A percentile compares a stretch with the other conserved stretches of the same genome.
Conservation (phyloP, 805 yeast genomes). For the Lipomyces sp. region DNA sequence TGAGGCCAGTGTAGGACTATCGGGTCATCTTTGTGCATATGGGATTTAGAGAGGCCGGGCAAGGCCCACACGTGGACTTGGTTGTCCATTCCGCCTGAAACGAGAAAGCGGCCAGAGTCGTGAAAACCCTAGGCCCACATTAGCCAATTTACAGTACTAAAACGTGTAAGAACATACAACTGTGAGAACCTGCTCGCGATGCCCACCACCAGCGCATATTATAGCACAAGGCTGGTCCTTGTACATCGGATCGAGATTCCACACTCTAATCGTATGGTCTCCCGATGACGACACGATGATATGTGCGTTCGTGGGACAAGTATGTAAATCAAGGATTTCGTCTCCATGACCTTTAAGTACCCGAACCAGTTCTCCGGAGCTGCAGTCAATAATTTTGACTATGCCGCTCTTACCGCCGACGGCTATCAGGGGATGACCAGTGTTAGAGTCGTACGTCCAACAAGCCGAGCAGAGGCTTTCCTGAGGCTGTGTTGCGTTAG, state of each 20-base stretch:
- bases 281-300: constrained; percentile 80
- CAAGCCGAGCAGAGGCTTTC: constrained; percentile 33
- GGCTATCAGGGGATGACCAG: constrained; percentile 32
- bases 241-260: constrained; percentile 51
- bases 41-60: constrained; percentile 24
- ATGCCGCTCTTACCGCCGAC: constrained; percentile 34
- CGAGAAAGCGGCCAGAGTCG: constrained; percentile 32
- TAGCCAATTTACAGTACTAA: background rate
- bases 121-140: constrained; percentile 15
- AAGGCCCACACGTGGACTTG: constrained; percentile 31
- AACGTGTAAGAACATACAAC: constrained; percentile 7
- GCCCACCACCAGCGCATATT: constrained; percentile 36
- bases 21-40: constrained; percentile 23
- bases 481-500: constrained; percentile 18
- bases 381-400: constrained; percentile 31
- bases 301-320: constrained; percentile 22
- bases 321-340: constrained; percentile 32
- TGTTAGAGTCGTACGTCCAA: constrained; percentile 22
- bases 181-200: constrained; percentile 34
- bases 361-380: constrained; percentile 28
- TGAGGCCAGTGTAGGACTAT: constrained; percentile 34
- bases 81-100: constrained; percentile 36
- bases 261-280: constrained; percentile 76
- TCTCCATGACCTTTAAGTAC: constrained; percentile 32
- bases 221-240: constrained; percentile 30